Evolutionary conservation across 495 filamentous ascomycete species (phyloP).

Genomic region (Annulohypoxylon stygium): DNA sequence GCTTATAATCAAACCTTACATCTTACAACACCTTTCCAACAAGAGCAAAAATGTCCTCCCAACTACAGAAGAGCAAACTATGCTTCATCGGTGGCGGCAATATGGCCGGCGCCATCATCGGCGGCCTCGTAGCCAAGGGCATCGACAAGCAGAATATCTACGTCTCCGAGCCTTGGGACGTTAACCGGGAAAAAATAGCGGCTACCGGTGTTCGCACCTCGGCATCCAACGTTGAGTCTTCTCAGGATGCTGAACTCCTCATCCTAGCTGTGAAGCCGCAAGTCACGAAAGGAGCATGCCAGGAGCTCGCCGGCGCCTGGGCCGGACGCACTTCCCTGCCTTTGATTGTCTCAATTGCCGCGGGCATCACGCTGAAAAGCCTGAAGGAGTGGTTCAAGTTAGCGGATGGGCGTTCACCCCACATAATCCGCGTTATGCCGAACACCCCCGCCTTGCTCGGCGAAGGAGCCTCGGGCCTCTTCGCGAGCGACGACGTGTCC

Average conservation of each 20-base stretch:
- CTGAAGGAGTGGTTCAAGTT: slow-evolving; percentile 52
- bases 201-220: slow-evolving; percentile 52
- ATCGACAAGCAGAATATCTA: slow-evolving; percentile 59
- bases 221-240: slow-evolving; percentile 52
- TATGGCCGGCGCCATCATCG: slow-evolving; percentile 57
- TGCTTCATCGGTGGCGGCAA: slow-evolving; percentile 57
- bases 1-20: slow-evolving; percentile 17
- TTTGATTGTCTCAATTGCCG: slow-evolving; percentile 56
- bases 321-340: slow-evolving; percentile 51
- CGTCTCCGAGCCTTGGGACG: slow-evolving; percentile 56
- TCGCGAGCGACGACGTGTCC: slow-evolving; percentile 50
- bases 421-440: slow-evolving; percentile 56
- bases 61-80: slow-evolving; percentile 50
- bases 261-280: slow-evolving; percentile 57
- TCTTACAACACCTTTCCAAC: not conserved
- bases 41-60: slow-evolving; percentile 43
- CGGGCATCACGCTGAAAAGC: slow-evolving; percentile 52
- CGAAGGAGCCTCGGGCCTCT: slow-evolving; percentile 55
- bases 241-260: slow-evolving; percentile 49
- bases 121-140: slow-evolving; percentile 52
- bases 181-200: slow-evolving; percentile 52
- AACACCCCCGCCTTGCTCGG: slow-evolving; percentile 57
- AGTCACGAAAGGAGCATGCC: slow-evolving; percentile 52
- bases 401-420: slow-evolving; percentile 49
- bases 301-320: slow-evolving; percentile 52